phyloP scores from a whole-genome alignment of 23 red algal species.

The Cyanidioschyzon merolae region DNA sequence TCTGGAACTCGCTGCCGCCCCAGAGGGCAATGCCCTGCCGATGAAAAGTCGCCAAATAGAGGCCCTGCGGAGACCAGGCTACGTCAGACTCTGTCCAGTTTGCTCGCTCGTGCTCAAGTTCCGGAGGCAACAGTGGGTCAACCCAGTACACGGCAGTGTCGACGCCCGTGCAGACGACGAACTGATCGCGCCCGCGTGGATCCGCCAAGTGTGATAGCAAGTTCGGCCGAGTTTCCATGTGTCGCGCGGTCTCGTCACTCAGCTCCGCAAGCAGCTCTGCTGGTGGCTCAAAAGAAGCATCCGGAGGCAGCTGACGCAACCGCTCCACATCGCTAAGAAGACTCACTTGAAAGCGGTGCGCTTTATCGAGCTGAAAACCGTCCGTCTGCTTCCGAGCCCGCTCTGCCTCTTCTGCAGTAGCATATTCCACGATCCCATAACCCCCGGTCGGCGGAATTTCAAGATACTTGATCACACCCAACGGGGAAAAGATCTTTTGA shows the following conservation, averaged over 20 bases:
- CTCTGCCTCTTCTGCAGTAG: conserved; percentile 49
- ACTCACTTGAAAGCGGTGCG: conserved; percentile 51
- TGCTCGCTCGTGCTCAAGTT: conserved; percentile 42
- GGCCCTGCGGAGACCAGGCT: conserved; percentile 76
- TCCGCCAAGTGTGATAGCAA: conserved; percentile 72
- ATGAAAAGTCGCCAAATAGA: conserved; percentile 86
- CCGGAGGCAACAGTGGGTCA: conserved; percentile 30
- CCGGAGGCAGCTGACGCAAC: background rate
- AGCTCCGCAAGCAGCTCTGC: background rate
- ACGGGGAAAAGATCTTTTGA: conserved; percentile 46
- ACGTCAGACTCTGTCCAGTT: conserved; percentile 75
- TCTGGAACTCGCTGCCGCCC: conserved; percentile 62
- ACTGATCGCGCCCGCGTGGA: conserved; percentile 73
- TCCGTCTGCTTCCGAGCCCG: conserved; percentile 52
- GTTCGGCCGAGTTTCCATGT: conserved; percentile 36
- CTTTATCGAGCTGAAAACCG: conserved; percentile 58
- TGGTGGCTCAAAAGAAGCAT: conserved; percentile 20
- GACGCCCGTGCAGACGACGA: conserved; percentile 56
- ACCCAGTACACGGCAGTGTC: conserved; percentile 77
- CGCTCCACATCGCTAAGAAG: conserved; percentile 36
- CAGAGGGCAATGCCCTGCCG: conserved; percentile 80
- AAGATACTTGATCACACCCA: conserved; percentile 25
- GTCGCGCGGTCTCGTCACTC: conserved; percentile 21
- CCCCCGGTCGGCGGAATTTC: conserved; percentile 44
- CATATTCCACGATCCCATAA: conserved; percentile 74